Evolutionary conservation across 2,329 filamentous ascomycete species (phyloP).

Genomic region (Thielaviopsis ethacetica): DNA sequence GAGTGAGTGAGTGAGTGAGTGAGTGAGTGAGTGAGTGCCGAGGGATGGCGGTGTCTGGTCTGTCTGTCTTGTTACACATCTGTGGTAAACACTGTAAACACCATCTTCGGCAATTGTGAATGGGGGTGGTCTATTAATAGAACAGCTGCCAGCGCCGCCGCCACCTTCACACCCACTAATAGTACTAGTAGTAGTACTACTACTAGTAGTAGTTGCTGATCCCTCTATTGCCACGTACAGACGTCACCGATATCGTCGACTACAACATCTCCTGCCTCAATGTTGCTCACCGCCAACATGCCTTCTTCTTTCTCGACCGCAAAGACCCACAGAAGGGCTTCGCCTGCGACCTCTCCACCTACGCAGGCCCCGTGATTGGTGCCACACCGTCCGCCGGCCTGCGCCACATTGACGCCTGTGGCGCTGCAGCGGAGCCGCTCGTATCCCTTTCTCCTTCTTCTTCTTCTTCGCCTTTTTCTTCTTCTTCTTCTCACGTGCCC

Average conservation of each 20-base stretch:
- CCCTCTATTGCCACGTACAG: slow-evolving; percentile 25
- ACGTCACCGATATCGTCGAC: slow-evolving; percentile 72
- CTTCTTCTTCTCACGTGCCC: background rate
- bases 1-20: too few relatives aligned
- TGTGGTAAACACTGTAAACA: background rate
- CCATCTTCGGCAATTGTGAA: background rate
- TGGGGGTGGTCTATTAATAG: background rate
- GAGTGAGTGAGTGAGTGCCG: too few relatives aligned
- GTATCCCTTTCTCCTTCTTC: background rate
- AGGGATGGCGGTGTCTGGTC: background rate
- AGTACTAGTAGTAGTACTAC: background rate
- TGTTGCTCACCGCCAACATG: slow-evolving; percentile 40
- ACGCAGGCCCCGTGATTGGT: slow-evolving; percentile 35
- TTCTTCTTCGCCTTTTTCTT: background rate
- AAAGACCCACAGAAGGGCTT: slow-evolving; percentile 70
- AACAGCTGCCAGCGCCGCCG: background rate
- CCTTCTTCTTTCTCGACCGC: slow-evolving; percentile 65
- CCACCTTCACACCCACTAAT: background rate
- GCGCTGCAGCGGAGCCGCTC: background rate
- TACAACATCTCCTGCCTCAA: slow-evolving; percentile 68
- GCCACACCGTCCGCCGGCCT: background rate
- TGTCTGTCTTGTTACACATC: too few relatives aligned
- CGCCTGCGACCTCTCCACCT: slow-evolving; percentile 50
- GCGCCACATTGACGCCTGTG: background rate
- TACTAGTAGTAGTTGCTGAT: background rate